A percentile compares a stretch with the other conserved stretches of the same genome.
Evolutionary conservation across 2,329 filamentous ascomycete genomes (phyloP).

Genomic region (Penicillium paneum): DNA sequence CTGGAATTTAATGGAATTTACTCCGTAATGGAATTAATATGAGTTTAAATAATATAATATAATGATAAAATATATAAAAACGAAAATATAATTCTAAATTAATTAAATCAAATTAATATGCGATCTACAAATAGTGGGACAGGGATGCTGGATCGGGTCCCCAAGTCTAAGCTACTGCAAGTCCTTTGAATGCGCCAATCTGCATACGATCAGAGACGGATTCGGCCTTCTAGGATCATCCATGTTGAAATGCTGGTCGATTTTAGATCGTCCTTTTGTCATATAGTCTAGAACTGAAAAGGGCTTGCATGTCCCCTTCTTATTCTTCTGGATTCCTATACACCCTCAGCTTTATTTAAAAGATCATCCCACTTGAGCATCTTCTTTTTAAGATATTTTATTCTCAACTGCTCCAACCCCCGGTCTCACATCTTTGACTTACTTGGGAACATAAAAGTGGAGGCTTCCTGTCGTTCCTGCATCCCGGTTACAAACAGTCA

Average conservation of each 20-base stretch:
- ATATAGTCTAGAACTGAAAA: conserved; percentile 20
- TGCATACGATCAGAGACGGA: conserved; percentile 18
- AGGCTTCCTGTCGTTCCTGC: conserved; percentile 18
- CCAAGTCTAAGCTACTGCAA: conserved; percentile 18
- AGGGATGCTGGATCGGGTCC: conserved; percentile 20
- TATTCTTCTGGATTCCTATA: not conserved
- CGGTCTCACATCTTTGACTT: conserved; percentile 4
- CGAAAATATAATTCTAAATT: not conserved
- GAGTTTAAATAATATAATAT: not conserved
- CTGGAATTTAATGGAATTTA: not conserved
- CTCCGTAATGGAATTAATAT: not conserved
- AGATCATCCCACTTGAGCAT: conserved; percentile 11
- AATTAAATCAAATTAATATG: not conserved
- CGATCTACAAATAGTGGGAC: conserved; percentile 23
- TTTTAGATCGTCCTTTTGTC: conserved; percentile 13
- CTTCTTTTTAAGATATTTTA: conserved; percentile 2
- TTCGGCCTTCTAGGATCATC: conserved; percentile 22
- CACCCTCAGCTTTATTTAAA: conserved; percentile 2
- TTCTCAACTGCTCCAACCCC: conserved; percentile 3
- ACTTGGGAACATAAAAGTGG: conserved; percentile 1
- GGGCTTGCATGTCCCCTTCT: conserved; percentile 10
- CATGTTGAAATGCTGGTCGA: conserved; percentile 12
- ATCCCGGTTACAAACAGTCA: conserved; percentile 19
- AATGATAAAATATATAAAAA: not conserved
- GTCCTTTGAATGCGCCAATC: conserved; percentile 11